Conservation (phyloP, 495 filamentous ascomycete species). For the Trypethelium eluteriae region DNA sequence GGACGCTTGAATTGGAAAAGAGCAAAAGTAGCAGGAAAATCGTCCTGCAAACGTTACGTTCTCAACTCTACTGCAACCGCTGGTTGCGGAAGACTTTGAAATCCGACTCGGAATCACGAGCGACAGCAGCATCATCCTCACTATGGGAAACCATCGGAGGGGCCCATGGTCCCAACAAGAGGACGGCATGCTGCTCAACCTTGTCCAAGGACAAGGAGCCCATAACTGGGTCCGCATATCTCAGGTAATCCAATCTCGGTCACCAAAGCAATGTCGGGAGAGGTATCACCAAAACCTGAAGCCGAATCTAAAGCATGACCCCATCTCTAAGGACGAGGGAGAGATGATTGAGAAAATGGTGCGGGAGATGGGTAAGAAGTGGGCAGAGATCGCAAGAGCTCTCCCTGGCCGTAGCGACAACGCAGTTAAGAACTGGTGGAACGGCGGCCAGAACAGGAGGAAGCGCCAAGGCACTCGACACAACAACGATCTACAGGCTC, state of each 20-base stretch:
- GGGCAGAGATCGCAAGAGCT: slow-evolving; percentile 88
- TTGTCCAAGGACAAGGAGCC: slow-evolving; percentile 70
- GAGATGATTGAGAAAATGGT: slow-evolving; percentile 74
- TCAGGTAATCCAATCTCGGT: slow-evolving; percentile 63
- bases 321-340: slow-evolving; percentile 87
- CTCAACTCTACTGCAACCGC: background rate
- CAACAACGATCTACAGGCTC: slow-evolving; percentile 13
- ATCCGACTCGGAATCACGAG: background rate
- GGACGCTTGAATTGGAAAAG: too few species aligned
- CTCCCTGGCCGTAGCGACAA: slow-evolving; percentile 92
- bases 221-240: slow-evolving; percentile 93
- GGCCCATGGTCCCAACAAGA: slow-evolving; percentile 86
- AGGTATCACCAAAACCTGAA: slow-evolving; percentile 94
- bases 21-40: background rate
- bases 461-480: slow-evolving; percentile 41
- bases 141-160: slow-evolving; percentile 53
- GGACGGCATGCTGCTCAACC: slow-evolving; percentile 60
- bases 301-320: slow-evolving; percentile 79
- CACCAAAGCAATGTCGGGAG: slow-evolving; percentile 94
- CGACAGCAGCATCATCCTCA: background rate
- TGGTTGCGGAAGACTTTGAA: background rate
- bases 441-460: slow-evolving; percentile 77
- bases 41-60: background rate
- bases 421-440: slow-evolving; percentile 99
- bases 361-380: slow-evolving; percentile 73